These are phyloP conservation scores for Xylariaceae sp. DNA, from an alignment of 2,329 filamentous ascomycete genomes.

Conservation along the genomic window DNA sequence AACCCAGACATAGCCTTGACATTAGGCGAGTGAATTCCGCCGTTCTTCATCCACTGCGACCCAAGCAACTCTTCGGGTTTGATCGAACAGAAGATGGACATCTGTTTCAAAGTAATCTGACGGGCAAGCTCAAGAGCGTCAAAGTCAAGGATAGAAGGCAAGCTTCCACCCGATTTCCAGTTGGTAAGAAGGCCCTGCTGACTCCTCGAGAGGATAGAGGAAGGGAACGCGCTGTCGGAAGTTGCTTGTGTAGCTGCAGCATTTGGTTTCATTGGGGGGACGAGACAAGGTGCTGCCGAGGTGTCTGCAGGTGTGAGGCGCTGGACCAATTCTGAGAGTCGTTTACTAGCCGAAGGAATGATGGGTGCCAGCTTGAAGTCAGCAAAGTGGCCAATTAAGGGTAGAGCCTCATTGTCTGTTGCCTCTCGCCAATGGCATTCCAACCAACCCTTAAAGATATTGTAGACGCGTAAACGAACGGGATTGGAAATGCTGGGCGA, in stretches of 20 bases:
- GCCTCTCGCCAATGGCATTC: slow-evolving; percentile 91
- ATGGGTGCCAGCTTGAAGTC: slow-evolving; percentile 61
- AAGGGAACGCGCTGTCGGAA: slow-evolving; percentile 65
- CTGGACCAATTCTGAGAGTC: slow-evolving; percentile 72
- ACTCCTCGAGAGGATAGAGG: slow-evolving; percentile 66
- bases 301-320: slow-evolving; percentile 70
- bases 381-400: slow-evolving; percentile 74
- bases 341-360: slow-evolving; percentile 71
- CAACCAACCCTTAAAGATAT: slow-evolving; percentile 94
- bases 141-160: slow-evolving; percentile 78
- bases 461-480: slow-evolving; percentile 87
- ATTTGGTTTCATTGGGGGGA: slow-evolving; percentile 84
- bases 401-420: slow-evolving; percentile 70
- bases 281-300: slow-evolving; percentile 72
- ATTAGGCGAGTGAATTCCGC: slow-evolving; percentile 72
- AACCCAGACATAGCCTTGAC: slow-evolving; percentile 91
- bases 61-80: slow-evolving; percentile 86
- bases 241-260: slow-evolving; percentile 67
- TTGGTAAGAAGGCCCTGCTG: slow-evolving; percentile 66
- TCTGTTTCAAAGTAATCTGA: slow-evolving; percentile 89
- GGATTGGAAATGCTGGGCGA: slow-evolving; percentile 69
- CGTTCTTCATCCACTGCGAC: slow-evolving; percentile 90
- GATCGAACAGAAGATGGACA: slow-evolving; percentile 85
- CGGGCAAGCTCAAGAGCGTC: slow-evolving; percentile 86
- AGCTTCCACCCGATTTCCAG: slow-evolving; percentile 67